Conservation (phyloP, 1,284 basidiomycete species). For the Bjerkandera adusta region DNA sequence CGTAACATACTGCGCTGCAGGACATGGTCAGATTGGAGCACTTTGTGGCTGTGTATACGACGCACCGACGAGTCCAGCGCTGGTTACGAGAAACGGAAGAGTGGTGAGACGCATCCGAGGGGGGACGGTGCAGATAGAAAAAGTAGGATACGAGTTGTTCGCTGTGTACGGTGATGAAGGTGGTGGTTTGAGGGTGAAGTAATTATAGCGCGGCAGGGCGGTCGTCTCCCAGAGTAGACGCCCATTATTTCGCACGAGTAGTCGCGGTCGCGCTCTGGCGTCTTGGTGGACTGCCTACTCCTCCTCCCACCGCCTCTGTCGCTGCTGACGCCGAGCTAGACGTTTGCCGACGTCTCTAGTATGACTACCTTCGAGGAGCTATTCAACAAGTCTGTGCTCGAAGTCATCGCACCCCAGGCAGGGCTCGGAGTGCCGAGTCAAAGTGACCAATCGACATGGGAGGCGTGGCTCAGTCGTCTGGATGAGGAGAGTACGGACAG, state of each 20-base stretch:
- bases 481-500: conserved; percentile 28
- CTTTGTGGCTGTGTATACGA: too few species aligned
- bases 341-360: too few species aligned
- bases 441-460: conserved; percentile 29
- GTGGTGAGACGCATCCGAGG: conserved; percentile 12
- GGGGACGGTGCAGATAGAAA: neutral
- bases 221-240: too few species aligned
- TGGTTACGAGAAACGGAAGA: conserved; percentile 14
- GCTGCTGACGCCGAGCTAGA: too few species aligned
- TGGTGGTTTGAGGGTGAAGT: conserved; percentile 4
- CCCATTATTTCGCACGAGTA: too few species aligned
- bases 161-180: conserved; percentile 4
- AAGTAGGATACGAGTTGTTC: neutral
- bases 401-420: conserved; percentile 66
- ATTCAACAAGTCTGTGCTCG: conserved; percentile 60
- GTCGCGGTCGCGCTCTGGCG: too few species aligned
- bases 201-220: too few species aligned
- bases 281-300: too few species aligned
- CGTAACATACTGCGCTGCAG: conserved; percentile 21
- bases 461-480: conserved; percentile 54
- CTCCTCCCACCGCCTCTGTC: too few species aligned
- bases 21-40: too few species aligned
- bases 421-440: conserved; percentile 56
- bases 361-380: conserved; percentile 51
- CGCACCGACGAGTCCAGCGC: conserved; percentile 14